Percentiles rank a stretch among this genome's conserved stretches.
phyloP scores from a whole-genome alignment of 768 basidiomycete genomes.

The Suillus luteus region DNA sequence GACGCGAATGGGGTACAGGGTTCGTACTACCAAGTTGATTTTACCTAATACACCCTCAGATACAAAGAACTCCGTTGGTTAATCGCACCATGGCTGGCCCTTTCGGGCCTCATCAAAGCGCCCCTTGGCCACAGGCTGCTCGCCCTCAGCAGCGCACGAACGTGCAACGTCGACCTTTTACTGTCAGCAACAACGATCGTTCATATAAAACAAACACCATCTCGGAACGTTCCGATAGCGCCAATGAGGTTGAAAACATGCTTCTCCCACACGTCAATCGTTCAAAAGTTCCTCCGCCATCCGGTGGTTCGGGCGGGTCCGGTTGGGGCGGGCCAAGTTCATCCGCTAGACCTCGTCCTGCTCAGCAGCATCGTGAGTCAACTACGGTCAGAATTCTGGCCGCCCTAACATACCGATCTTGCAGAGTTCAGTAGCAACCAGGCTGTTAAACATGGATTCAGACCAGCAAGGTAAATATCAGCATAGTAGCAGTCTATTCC shows the following conservation, averaged over 20 bases:
- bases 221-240: constrained; percentile 66
- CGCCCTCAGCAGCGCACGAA: constrained; percentile 24
- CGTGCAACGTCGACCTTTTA: constrained; percentile 46
- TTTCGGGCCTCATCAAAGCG: constrained; percentile 36
- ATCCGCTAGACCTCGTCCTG: constrained; percentile 25
- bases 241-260: constrained; percentile 72
- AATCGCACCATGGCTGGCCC: constrained; percentile 43
- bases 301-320: constrained; percentile 37
- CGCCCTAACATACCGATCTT: neutral
- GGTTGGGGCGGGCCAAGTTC: constrained; percentile 40
- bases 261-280: constrained; percentile 39
- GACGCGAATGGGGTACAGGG: constrained; percentile 57
- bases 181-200: constrained; percentile 36
- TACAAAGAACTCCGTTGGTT: constrained; percentile 69
- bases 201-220: constrained; percentile 46
- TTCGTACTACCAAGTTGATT: neutral
- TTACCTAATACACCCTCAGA: constrained; percentile 40
- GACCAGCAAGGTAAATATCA: constrained; percentile 39
- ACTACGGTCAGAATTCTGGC: neutral
- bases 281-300: constrained; percentile 21
- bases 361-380: constrained; percentile 31
- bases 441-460: constrained; percentile 47
- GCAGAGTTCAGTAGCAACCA: constrained; percentile 45
- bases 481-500: constrained; percentile 5
- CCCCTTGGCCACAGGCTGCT: constrained; percentile 31